Base-by-base conservation (phyloP, 805 yeast species). In the Naumovozyma baii region DNA sequence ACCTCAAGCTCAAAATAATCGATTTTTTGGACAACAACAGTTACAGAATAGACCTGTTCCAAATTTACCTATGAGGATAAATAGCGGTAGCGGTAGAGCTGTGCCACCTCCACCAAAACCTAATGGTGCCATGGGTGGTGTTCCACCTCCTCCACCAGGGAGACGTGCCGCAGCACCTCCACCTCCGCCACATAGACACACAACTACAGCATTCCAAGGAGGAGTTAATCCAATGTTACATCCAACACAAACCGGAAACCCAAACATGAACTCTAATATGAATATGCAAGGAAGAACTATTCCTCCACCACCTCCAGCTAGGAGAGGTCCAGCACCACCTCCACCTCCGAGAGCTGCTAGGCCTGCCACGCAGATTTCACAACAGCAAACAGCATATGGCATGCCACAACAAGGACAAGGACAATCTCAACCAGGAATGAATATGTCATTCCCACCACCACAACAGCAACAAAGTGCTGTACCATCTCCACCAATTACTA, bases 151-250 rank as follows among this genome's bases (percentile, higher is more conserved):
- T 13, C 61, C 61, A 2, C 49, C 60, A 33, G 53, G 58, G 31
- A 49, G 60, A 17, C 56, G 60, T 4, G 55, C 59, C 10, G 10
- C 7, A 7, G 58, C 55, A 9, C 63, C 62, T 17, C 54, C 57
- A n/a, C 52, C 53, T 4, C 57, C 52, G 9, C 58, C 57, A 33
- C 47, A 43, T 35, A 39, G 48, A 41, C 43, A 34, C n/a, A 37
- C 43, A 18, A 42, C 45, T 32, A 40, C 41, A 16, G 35, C 47
- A 14, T 31, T 37, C n/a, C 39, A 44, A 22, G 25, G 39, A 9
- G 34, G 48, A 29, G 37, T 50, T 36, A 28, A 48, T 19, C 18
- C 50, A 29, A 29, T 29, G 13, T 8, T 29, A 29, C 31, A 29
- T 9, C 31, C 31, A 29, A n/a, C 15, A 5, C 15, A 12, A 13